Percentiles rank a stretch among this genome's conserved stretches.
phyloP scores from a whole-genome alignment of 306 rosid species.

The Clitoria ternatea region DNA sequence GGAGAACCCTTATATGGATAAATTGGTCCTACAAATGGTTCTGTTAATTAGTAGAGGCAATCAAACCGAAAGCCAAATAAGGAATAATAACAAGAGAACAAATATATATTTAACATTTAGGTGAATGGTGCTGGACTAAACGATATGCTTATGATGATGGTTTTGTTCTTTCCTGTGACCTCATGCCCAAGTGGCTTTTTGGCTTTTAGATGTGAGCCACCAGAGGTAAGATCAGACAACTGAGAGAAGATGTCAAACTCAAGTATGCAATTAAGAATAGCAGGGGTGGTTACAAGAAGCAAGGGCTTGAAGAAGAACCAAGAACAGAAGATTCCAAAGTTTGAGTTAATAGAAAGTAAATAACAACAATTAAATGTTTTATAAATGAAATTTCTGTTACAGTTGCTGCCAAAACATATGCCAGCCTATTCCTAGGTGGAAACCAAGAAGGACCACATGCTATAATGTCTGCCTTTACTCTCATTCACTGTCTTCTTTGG shows the following conservation, averaged over 20 bases:
- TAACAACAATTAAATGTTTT: not conserved
- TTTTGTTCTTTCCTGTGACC: slow-evolving; percentile 2
- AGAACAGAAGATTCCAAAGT: slow-evolving; percentile 1
- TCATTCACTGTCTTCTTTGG: not conserved
- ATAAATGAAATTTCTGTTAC: not conserved
- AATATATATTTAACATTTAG: not conserved
- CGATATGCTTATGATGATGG: not conserved
- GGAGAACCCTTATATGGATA: not conserved
- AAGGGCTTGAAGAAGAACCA: not conserved
- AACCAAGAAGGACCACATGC: slow-evolving; percentile 21
- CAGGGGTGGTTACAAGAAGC: not conserved
- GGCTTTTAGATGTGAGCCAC: not conserved
- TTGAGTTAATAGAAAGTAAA: not conserved
- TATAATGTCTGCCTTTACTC: not conserved
- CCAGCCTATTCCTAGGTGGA: slow-evolving; percentile 14
- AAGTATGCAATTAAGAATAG: not conserved
- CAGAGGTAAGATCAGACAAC: not conserved
- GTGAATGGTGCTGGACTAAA: not conserved
- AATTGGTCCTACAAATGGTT: not conserved
- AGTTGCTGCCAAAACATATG: slow-evolving; percentile 10
- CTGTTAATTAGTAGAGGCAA: not conserved
- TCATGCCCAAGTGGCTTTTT: not conserved
- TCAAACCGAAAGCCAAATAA: not conserved
- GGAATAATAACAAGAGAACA: not conserved
- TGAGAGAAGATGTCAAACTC: slow-evolving; percentile 10